These are phyloP conservation scores for Artemisia tridentata DNA, from an alignment of 129 eudicot genomes.

Conservation along the genomic window DNA sequence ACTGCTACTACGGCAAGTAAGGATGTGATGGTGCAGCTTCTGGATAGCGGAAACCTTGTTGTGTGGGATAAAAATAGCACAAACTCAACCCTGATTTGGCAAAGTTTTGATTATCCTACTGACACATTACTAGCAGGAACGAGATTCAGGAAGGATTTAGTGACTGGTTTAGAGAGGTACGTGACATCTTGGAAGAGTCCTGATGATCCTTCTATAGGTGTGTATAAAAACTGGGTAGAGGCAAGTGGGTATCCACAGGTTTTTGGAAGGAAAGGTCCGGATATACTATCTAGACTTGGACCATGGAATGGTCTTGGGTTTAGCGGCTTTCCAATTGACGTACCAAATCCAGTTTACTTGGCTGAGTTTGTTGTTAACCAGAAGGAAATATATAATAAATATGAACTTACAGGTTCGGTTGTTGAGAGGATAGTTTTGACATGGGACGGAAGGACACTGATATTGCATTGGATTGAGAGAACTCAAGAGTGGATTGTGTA, in stretches of 20 bases:
- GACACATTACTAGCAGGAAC: constrained; percentile 33
- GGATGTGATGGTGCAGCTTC: constrained; percentile 15
- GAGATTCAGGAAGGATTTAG: constrained; percentile 34
- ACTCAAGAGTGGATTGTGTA: constrained; percentile 29
- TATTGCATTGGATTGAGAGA: constrained; percentile 34
- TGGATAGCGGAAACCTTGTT: constrained; percentile 35
- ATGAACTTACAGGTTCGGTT: constrained; percentile 2
- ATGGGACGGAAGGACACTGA: constrained; percentile 31
- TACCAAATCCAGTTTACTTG: neutral
- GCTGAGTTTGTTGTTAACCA: constrained; percentile 21
- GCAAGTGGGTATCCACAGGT: constrained; percentile 26
- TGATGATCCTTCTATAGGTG: constrained; percentile 34
- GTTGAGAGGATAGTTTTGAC: neutral
- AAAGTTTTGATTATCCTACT: constrained; percentile 36
- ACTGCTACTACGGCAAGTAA: no score
- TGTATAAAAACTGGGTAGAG: neutral
- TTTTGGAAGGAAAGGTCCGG: neutral
- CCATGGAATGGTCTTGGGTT: constrained; percentile 45
- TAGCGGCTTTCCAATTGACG: constrained; percentile 25
- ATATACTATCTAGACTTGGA: constrained; percentile 26
- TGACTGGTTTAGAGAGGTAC: constrained; percentile 19
- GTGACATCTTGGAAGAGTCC: constrained; percentile 29
- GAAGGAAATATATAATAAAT: constrained; percentile 24
- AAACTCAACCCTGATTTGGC: constrained; percentile 23
- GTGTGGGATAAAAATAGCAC: constrained; percentile 20